Conservation (phyloP, 345 rosid genomes). For the Capsella bursapastoris region DNA sequence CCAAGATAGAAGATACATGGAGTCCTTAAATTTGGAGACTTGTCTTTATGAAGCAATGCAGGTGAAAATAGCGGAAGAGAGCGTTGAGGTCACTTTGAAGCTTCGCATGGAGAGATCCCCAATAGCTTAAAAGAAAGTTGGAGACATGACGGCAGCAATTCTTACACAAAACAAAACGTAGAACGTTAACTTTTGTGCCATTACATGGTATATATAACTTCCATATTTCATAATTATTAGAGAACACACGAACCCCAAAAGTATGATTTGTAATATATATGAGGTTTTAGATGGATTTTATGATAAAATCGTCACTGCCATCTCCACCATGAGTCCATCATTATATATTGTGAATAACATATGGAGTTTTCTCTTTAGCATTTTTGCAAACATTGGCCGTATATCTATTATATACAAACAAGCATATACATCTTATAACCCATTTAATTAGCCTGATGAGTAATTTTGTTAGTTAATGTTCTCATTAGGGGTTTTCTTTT, state of each 20-base stretch:
- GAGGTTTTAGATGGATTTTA: slow-evolving; percentile 18
- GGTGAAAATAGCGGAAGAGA: slow-evolving; percentile 45
- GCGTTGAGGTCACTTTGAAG: slow-evolving; percentile 34
- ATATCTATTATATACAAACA: not conserved
- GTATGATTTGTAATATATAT: slow-evolving; percentile 24
- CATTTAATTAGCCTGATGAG: not conserved
- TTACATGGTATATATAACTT: not conserved
- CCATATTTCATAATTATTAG: slow-evolving; percentile 11
- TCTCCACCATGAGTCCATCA: not conserved
- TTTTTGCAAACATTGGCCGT: slow-evolving; percentile 4
- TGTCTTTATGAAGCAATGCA: slow-evolving; percentile 40
- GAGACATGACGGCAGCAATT: slow-evolving; percentile 3
- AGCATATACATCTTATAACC: not conserved
- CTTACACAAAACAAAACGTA: slow-evolving; percentile 22
- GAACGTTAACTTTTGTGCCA: slow-evolving; percentile 11
- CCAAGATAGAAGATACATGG: not conserved
- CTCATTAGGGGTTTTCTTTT: not conserved
- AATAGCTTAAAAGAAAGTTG: slow-evolving; percentile 24
- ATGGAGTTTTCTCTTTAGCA: not conserved
- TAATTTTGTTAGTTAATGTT: not conserved
- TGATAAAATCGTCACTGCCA: slow-evolving; percentile 13
- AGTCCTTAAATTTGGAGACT: slow-evolving; percentile 13
- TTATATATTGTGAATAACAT: slow-evolving; percentile 18
- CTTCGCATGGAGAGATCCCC: slow-evolving; percentile 26
- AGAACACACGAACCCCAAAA: slow-evolving; percentile 10